These are phyloP conservation scores for Flaveria trinervia DNA, from an alignment of 129 eudicot genomes.

Conservation along the genomic window DNA sequence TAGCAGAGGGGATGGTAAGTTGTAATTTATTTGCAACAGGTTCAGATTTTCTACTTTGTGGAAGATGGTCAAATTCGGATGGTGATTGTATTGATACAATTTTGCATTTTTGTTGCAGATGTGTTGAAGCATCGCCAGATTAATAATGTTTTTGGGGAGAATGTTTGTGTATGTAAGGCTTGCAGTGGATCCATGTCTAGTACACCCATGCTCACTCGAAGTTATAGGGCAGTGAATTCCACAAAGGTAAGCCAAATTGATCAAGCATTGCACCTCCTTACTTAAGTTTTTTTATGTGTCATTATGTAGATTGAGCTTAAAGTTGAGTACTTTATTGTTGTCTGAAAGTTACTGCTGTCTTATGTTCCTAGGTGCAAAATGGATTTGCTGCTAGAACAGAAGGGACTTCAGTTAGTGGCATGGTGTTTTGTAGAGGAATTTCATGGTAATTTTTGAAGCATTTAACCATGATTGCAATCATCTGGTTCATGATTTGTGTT, in stretches of 20 bases:
- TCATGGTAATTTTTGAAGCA: conserved; percentile 42
- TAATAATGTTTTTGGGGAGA: conserved; percentile 41
- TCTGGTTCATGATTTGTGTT: conserved; percentile 18
- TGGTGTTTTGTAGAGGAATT: conserved; percentile 46
- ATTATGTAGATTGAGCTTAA: conserved; percentile 13
- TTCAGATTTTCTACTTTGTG: neutral
- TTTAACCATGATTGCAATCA: conserved; percentile 6
- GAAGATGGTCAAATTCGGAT: too few relatives aligned
- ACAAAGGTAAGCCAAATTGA: conserved; percentile 38
- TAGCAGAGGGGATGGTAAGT: conserved; percentile 56
- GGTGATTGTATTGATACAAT: neutral
- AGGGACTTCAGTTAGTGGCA: conserved; percentile 37
- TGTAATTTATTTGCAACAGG: neutral
- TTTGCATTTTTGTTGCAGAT: conserved; percentile 35
- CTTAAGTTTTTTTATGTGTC: too few relatives aligned
- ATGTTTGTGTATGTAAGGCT: conserved; percentile 41
- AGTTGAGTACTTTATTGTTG: conserved; percentile 4
- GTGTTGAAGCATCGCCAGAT: conserved; percentile 35
- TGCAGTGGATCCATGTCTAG: conserved; percentile 43
- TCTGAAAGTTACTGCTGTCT: neutral
- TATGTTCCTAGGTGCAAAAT: conserved; percentile 30
- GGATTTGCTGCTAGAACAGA: conserved; percentile 38
- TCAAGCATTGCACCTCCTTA: conserved; percentile 13
- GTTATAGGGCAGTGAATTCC: conserved; percentile 41
- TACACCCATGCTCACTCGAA: conserved; percentile 36